Conservation (phyloP, 2,329 filamentous ascomycete species). For the Ampelomyces quisqualis region DNA sequence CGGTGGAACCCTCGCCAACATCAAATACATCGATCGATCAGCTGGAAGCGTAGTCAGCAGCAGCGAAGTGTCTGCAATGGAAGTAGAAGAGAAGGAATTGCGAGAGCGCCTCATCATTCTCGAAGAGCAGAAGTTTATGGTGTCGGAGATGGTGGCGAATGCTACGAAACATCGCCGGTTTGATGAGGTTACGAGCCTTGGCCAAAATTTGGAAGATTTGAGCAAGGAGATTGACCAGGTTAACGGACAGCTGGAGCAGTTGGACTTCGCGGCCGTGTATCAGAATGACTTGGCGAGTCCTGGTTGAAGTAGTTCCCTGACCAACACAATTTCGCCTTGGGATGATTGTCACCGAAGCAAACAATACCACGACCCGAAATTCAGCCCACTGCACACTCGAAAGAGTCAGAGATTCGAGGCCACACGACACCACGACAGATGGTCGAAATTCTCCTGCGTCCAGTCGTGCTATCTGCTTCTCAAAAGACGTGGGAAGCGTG, state of each 20-base stretch:
- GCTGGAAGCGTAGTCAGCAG: conserved; percentile 57
- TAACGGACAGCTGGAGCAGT: conserved; percentile 62
- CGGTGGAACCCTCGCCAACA: conserved; percentile 56
- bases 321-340: too few relatives aligned
- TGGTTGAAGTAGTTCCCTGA: too few relatives aligned
- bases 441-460: too few relatives aligned
- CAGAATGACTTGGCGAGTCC: conserved; percentile 30
- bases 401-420: too few relatives aligned
- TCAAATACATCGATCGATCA: conserved; percentile 59
- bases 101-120: conserved; percentile 79
- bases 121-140: conserved; percentile 89
- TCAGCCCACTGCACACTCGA: too few relatives aligned
- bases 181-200: conserved; percentile 80
- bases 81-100: conserved; percentile 80
- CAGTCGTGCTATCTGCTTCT: too few relatives aligned
- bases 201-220: conserved; percentile 78
- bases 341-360: too few relatives aligned
- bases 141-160: conserved; percentile 78
- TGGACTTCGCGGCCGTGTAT: conserved; percentile 63
- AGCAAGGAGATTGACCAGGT: conserved; percentile 72
- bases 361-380: too few relatives aligned
- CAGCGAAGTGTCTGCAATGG: conserved; percentile 64
- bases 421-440: too few relatives aligned
- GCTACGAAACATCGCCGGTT: conserved; percentile 76
- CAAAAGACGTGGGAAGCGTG: too few relatives aligned